Percentiles rank a stretch among this genome's conserved stretches.
These are phyloP conservation scores for Chenopodium suecicum DNA, from an alignment of 148 eudicot genomes.

Conservation along the genomic window DNA sequence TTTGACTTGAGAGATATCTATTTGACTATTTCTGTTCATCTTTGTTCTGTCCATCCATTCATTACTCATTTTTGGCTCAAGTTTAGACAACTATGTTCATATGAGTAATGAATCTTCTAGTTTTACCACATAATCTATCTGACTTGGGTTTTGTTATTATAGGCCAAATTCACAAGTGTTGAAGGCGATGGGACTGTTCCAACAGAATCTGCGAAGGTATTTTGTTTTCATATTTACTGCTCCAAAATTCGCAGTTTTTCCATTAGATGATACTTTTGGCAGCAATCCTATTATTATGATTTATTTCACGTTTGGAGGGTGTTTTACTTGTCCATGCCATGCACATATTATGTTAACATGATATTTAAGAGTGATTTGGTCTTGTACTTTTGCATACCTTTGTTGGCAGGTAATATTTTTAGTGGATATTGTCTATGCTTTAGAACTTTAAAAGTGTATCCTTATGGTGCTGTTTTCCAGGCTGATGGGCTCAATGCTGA, in stretches of 20 bases:
- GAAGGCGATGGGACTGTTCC: constrained; percentile 99
- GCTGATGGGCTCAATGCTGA: constrained; percentile 97
- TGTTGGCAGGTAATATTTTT: neutral
- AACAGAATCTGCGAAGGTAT: constrained; percentile 90
- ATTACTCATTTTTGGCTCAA: neutral
- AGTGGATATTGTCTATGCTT: neutral
- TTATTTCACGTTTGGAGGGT: neutral
- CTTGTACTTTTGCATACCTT: neutral
- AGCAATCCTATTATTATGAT: neutral
- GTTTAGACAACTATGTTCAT: neutral
- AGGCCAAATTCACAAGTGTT: constrained; percentile 59
- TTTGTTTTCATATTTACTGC: constrained; percentile 2
- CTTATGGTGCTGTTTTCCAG: constrained; percentile 36
- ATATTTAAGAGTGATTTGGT: neutral
- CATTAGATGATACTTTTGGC: neutral
- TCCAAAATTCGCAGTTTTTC: neutral
- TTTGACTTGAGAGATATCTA: neutral
- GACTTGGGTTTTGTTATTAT: constrained; percentile 26
- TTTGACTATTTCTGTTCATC: neutral
- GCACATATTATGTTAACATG: neutral
- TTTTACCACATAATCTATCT: neutral
- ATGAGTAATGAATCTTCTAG: neutral
- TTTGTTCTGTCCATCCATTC: neutral
- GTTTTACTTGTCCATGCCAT: neutral
- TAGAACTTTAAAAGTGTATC: neutral